Evolutionary conservation across 208 protist species (phyloP).

Genomic region (Trypanosoma grayi): DNA sequence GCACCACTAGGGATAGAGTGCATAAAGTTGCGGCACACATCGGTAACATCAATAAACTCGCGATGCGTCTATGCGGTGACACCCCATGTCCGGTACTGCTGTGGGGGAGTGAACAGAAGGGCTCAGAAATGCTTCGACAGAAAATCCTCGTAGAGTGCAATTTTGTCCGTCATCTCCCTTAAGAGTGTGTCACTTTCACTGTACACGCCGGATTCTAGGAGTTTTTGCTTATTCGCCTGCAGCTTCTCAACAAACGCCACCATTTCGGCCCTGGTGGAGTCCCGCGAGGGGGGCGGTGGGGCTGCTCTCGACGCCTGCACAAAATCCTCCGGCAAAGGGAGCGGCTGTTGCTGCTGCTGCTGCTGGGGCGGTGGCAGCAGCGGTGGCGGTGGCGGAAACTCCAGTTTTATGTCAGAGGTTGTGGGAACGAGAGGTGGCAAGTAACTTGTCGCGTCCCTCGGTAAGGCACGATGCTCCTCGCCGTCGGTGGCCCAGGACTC

Average conservation of each 20-base stretch:
- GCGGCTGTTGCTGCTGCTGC: no score
- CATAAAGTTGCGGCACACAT: no score
- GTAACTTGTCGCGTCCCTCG: background rate
- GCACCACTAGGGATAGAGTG: background rate
- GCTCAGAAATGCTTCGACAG: slow-evolving; percentile 25
- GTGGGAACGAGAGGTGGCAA: no score
- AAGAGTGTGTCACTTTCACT: slow-evolving; percentile 51
- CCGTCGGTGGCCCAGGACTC: slow-evolving; percentile 27
- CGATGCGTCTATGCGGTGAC: no score
- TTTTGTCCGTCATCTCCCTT: slow-evolving; percentile 83
- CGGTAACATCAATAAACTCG: no score
- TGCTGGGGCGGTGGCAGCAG: slow-evolving; percentile 6
- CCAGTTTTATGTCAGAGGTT: no score
- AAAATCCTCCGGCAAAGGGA: slow-evolving; percentile 50
- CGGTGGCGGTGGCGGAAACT: background rate
- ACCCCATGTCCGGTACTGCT: no score
- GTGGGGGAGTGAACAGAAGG: slow-evolving; percentile 13
- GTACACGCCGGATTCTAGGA: slow-evolving; percentile 87
- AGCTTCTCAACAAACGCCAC: slow-evolving; percentile 73
- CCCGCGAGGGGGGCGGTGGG: slow-evolving; percentile 10
- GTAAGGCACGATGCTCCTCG: background rate
- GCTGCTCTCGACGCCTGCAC: slow-evolving; percentile 27
- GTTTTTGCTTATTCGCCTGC: slow-evolving; percentile 67
- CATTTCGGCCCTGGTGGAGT: slow-evolving; percentile 67
- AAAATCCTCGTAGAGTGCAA: slow-evolving; percentile 83